Base-by-base conservation (phyloP, 1,284 basidiomycete genomes). In the Laetiporus sulphureus region DNA sequence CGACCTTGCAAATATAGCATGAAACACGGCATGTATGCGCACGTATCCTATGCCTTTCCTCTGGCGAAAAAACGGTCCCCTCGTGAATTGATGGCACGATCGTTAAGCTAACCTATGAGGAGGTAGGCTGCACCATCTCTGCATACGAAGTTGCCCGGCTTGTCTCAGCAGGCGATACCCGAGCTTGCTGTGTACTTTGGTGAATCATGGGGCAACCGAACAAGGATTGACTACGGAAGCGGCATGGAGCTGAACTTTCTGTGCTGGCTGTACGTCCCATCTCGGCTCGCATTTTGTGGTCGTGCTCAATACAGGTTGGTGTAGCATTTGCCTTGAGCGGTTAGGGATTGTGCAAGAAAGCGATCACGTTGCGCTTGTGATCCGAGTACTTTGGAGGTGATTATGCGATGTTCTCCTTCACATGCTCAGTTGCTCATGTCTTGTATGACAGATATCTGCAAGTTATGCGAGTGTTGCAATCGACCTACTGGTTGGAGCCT, bases 221-320 rank as follows among this genome's bases (percentile, higher is more conserved):
- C 86, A 41, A 72, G 95, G 4, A 94, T 99, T 47, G 96, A 99
- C 64, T 99, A 99, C 63, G 95, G 96, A 7, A 96, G 92, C 57
- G 95, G 95, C 2, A 98, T 98, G 93, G 96, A 99, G 62, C 74
- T 99, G 45, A 97, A 98, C 65, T 99, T 98, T 59, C 52, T 97
- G 10, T 97, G 91, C 56, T 99, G 94, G 94, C 61, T 99, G 92
- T 96, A 61, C 56, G 90, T 42, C 21, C 25, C 13, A 13, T 27
- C 25, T 7, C 25, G 8, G 7, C 25, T 13, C 25, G 25, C 7
- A 27, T 13, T 27, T 27, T 13, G 13, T 27, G 7, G 25, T 8
- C 25, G 13, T 27, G 25, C 25, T 8, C 8, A 13, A 27, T 8
- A 27, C 25, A n/a, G n/a, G n/a, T n/a, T 29, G 10, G 45, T 38